A percentile compares a stretch with the other conserved stretches of the same genome.
These are phyloP conservation scores for Deinandra increscens DNA, from an alignment of 129 eudicot species.

Conservation along the genomic window DNA sequence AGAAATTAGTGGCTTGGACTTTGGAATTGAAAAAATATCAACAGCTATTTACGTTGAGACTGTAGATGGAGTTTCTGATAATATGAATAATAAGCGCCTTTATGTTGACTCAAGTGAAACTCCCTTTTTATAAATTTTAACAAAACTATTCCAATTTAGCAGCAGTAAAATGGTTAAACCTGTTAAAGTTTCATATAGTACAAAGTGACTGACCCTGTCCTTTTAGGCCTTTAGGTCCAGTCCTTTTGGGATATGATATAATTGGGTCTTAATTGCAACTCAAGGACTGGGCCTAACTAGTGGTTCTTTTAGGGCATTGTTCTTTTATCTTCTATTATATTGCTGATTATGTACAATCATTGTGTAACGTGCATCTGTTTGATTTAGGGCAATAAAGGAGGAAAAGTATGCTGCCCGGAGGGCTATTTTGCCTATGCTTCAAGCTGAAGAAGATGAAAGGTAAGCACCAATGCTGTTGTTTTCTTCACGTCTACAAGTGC, in stretches of 20 bases:
- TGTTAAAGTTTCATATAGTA: not conserved
- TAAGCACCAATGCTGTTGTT: conserved; percentile 22
- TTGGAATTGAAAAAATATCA: not conserved
- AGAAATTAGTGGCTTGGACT: not conserved
- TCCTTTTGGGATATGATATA: not conserved
- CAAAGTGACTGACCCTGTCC: not conserved
- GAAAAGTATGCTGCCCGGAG: conserved; percentile 88
- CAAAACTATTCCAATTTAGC: not conserved
- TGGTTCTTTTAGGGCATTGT: not conserved
- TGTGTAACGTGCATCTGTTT: not conserved
- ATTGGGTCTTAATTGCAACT: not conserved
- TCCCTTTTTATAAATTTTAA: not conserved
- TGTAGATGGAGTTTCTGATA: not conserved
- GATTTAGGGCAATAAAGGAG: conserved; percentile 77
- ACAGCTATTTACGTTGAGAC: not conserved
- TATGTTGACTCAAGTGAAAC: not conserved
- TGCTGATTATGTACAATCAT: not conserved
- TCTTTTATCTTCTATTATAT: not conserved
- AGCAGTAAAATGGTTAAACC: not conserved
- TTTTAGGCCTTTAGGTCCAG: not conserved
- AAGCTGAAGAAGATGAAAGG: conserved; percentile 99
- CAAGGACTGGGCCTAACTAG: not conserved
- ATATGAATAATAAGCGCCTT: not conserved
- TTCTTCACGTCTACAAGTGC: not conserved
- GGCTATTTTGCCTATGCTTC: conserved; percentile 87